Evolutionary conservation across 2,329 filamentous ascomycete species (phyloP).

Genomic region (Paraphoma chrysanthemicola): DNA sequence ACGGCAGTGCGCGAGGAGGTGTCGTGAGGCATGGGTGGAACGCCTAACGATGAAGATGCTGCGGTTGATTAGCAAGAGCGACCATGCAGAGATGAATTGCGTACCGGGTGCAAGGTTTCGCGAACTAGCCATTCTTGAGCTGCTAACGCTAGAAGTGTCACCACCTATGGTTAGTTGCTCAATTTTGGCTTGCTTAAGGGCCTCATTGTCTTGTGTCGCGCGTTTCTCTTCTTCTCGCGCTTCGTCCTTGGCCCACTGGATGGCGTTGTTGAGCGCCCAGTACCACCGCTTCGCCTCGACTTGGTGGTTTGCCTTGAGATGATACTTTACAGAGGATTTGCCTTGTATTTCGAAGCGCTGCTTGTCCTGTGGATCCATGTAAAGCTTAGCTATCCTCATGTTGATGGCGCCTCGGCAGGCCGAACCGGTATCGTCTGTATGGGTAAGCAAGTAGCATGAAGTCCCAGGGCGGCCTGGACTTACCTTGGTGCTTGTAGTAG

Average conservation of each 20-base stretch:
- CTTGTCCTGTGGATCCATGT: conserved; percentile 98
- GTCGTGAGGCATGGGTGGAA: conserved; percentile 53
- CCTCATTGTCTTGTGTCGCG: conserved; percentile 75
- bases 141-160: conserved; percentile 49
- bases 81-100: no score
- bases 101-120: conserved; percentile 41
- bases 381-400: conserved; percentile 92
- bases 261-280: conserved; percentile 98
- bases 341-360: conserved; percentile 97
- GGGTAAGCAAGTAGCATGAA: conserved; percentile 11
- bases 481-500: conserved; percentile 95
- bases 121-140: conserved; percentile 38
- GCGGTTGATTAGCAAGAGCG: no score
- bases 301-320: conserved; percentile 95
- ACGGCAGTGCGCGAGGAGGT: conserved; percentile 50
- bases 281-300: conserved; percentile 99
- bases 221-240: conserved; percentile 87
- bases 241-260: conserved; percentile 98
- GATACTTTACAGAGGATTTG: conserved; percentile 98
- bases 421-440: conserved; percentile 83
- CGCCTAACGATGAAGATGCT: conserved; percentile 54
- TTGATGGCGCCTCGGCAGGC: conserved; percentile 98
- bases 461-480: not conserved
- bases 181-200: conserved; percentile 76
- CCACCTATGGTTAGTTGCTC: conserved; percentile 65